Evolutionary conservation across 768 basidiomycete genomes (phyloP).

Genomic region (Panaeolus papilionaceus): DNA sequence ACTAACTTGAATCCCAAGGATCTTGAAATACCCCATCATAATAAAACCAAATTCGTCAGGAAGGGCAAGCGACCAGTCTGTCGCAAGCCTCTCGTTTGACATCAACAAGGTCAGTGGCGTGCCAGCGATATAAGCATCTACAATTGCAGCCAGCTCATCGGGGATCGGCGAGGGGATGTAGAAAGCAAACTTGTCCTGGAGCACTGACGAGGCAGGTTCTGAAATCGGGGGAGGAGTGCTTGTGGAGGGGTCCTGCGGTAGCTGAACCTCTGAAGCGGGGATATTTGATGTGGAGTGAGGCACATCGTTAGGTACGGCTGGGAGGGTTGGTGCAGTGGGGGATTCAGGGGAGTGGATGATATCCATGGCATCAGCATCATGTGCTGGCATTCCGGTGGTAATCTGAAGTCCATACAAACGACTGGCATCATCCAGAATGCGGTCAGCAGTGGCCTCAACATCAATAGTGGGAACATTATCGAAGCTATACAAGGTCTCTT

Average conservation of each 20-base stretch:
- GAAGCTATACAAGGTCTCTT: background rate
- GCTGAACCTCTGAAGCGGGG: background rate
- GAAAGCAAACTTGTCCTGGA: background rate
- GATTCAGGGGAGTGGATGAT: slow-evolving; percentile 8
- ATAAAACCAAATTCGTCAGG: slow-evolving; percentile 45
- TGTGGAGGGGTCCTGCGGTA: background rate
- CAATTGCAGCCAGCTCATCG: slow-evolving; percentile 46
- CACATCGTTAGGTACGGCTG: background rate
- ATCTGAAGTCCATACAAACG: background rate
- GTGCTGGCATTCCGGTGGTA: too few relatives aligned
- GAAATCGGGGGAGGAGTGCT: background rate
- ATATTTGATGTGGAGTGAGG: background rate
- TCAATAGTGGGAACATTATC: background rate
- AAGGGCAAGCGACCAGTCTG: slow-evolving; percentile 36
- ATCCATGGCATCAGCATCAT: background rate
- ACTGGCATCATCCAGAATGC: slow-evolving; percentile 6
- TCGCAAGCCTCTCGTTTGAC: slow-evolving; percentile 34
- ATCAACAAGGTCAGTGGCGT: slow-evolving; percentile 49
- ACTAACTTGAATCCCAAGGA: slow-evolving; percentile 46
- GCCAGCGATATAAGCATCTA: slow-evolving; percentile 44
- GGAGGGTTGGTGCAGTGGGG: background rate
- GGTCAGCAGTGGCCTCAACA: background rate
- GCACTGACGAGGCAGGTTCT: background rate
- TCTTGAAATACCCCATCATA: slow-evolving; percentile 54
- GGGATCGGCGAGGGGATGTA: slow-evolving; percentile 42